A percentile compares a stretch with the other conserved stretches of the same genome.
phyloP scores from a whole-genome alignment of 2,329 filamentous ascomycete species.

The Aspergillus bombycis region DNA sequence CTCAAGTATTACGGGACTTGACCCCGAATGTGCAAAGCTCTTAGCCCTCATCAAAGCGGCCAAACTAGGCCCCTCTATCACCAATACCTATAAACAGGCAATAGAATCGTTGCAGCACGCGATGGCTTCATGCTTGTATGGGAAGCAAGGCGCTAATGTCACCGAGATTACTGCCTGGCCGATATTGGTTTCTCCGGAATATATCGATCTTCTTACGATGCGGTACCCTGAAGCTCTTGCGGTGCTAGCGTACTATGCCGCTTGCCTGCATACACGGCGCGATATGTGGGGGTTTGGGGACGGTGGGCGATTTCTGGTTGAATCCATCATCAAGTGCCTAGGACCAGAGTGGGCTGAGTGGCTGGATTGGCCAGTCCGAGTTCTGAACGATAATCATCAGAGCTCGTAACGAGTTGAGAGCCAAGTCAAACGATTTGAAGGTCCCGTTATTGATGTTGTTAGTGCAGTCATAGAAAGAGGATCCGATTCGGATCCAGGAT shows the following conservation, averaged over 20 bases:
- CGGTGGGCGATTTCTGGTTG: conserved; percentile 32
- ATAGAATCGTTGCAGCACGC: conserved; percentile 13
- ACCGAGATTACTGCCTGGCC: conserved; percentile 28
- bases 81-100: conserved; percentile 13
- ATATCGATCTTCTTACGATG: conserved; percentile 32
- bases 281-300: conserved; percentile 40
- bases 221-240: conserved; percentile 42
- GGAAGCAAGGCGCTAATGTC: neutral
- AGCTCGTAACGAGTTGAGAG: neutral
- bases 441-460: too few relatives aligned
- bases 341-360: conserved; percentile 32
- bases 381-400: neutral
- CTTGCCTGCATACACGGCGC: conserved; percentile 38
- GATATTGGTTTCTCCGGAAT: conserved; percentile 32
- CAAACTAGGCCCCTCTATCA: conserved; percentile 6
- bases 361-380: conserved; percentile 29
- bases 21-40: conserved; percentile 10
- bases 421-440: too few relatives aligned
- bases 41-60: conserved; percentile 13
- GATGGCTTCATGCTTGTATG: conserved; percentile 9
- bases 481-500: neutral
- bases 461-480: neutral
- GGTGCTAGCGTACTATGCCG: conserved; percentile 43
- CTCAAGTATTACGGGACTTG: neutral
- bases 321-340: conserved; percentile 25